Base-by-base conservation (phyloP, 1,284 basidiomycete species). In the Tetrapyrgos nigripes region DNA sequence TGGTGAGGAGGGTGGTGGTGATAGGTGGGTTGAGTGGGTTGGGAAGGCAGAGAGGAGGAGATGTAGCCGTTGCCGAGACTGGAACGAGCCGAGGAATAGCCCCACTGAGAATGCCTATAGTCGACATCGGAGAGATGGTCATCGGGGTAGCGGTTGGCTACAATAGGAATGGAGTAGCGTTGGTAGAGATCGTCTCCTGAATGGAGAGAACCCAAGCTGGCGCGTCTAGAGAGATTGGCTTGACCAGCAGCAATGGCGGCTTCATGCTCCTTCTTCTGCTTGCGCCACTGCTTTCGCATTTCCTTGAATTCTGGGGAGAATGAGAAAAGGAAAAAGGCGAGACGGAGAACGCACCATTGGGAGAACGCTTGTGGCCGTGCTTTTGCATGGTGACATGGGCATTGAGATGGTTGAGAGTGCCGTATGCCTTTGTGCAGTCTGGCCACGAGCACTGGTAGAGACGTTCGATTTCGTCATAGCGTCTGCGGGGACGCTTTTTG, bases 301-400 rank as follows among this genome's bases (percentile, higher is more conserved):
- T 98, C 97, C 73, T 97, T 98, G 82, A 98, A 98, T 79, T 98
- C 96, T 97, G 72, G 19, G 66, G 53, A 60, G 55, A 55, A 40
- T 23, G 27, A 23, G 31, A 45, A 14, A 19, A 33, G 47, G 26
- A 60, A 53, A 45, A 50, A 27, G 28, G 47, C 35, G 59, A 62
- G 27, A 57, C 19, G 50, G 35, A 31, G 28, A 55, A 79, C 87
- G 72, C 68, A 94, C 93, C 92, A 62, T 84, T 85, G 8, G 94
- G 94, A 70, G 84, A 91, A 53, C 94, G 85, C 75, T 94, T 96
- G 17, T 79, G 57, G 43, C 94, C 94, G 69, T 96, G 94, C 75
- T 92, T 93, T 74, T 96, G 94, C 92, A 96, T 95, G 23, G 87
- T 91, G 62, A 96, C 92, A 73, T 96, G 94, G 19, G 94, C 93